Conservation (phyloP, 805 yeast genomes). For the Pichia nakasei region DNA sequence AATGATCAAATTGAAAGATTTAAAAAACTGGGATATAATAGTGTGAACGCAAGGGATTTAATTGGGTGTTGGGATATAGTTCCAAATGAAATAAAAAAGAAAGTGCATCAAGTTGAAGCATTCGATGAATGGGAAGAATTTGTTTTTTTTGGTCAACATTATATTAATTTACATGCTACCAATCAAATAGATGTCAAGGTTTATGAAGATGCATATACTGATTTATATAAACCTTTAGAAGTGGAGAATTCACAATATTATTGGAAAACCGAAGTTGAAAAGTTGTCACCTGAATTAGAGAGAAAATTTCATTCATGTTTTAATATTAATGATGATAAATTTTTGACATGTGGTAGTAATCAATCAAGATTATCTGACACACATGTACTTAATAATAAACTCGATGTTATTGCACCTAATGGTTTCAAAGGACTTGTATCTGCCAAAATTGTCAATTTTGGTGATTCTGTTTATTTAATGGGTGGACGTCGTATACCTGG, state of each 20-base stretch:
- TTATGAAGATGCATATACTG: slow-evolving; percentile 7
- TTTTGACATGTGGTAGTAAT: slow-evolving; percentile 34
- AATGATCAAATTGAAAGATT: slow-evolving; percentile 45
- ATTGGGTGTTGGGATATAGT: slow-evolving; percentile 48
- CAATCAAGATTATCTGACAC: slow-evolving; percentile 22
- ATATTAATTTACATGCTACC: slow-evolving; percentile 57
- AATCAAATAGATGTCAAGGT: slow-evolving; percentile 21
- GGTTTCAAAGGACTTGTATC: slow-evolving; percentile 7
- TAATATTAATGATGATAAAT: slow-evolving; percentile 11
- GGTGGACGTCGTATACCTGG: slow-evolving; percentile 70
- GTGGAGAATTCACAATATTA: background rate
- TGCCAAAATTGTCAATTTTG: slow-evolving; percentile 1
- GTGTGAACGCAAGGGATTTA: slow-evolving; percentile 46
- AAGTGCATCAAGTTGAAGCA: slow-evolving; percentile 46
- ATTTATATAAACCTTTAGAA: background rate
- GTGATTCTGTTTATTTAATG: slow-evolving; percentile 27
- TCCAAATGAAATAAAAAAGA: slow-evolving; percentile 31
- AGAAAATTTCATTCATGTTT: slow-evolving; percentile 33
- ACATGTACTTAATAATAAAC: slow-evolving; percentile 4
- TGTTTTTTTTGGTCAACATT: slow-evolving; percentile 66
- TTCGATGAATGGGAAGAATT: slow-evolving; percentile 87
- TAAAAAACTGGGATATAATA: slow-evolving; percentile 33
- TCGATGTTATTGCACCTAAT: background rate
- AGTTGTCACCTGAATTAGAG: slow-evolving; percentile 8
- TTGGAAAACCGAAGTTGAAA: background rate